Percentiles rank a stretch among this genome's conserved stretches.
Evolutionary conservation across 2,329 filamentous ascomycete species (phyloP).

Genomic region (Xylaria sp.): DNA sequence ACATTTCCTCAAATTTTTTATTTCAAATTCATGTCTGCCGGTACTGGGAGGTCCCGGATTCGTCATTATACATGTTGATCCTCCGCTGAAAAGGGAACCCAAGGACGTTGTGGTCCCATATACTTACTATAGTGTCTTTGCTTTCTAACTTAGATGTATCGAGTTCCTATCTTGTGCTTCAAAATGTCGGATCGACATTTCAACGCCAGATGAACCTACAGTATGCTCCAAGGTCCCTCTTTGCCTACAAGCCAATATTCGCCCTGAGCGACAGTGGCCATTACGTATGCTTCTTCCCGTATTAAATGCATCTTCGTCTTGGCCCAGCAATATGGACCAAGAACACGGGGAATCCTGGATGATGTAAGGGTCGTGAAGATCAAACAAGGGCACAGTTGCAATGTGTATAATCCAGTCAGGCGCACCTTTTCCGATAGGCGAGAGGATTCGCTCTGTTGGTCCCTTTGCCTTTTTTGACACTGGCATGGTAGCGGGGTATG

Average conservation of each 20-base stretch:
- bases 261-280: background rate
- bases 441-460: constrained; percentile 17
- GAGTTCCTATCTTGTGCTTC: background rate
- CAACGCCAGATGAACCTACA: background rate
- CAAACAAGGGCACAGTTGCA: constrained; percentile 9
- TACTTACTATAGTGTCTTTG: background rate
- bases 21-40: background rate
- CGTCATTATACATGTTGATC: background rate
- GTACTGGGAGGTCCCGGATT: background rate
- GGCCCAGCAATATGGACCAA: constrained; percentile 10
- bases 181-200: background rate
- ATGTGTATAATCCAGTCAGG: constrained; percentile 10
- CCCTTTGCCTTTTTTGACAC: background rate
- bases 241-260: background rate
- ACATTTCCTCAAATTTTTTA: background rate
- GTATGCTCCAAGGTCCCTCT: background rate
- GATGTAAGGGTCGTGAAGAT: constrained; percentile 24
- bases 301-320: background rate
- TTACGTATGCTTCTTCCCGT: background rate
- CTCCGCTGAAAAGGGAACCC: background rate
- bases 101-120: background rate
- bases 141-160: background rate
- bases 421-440: constrained; percentile 30
- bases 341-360: constrained; percentile 3
- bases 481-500: constrained; percentile 24